phyloP scores from a whole-genome alignment of 148 eudicot species.

The Fagopyrum homotropicum region DNA sequence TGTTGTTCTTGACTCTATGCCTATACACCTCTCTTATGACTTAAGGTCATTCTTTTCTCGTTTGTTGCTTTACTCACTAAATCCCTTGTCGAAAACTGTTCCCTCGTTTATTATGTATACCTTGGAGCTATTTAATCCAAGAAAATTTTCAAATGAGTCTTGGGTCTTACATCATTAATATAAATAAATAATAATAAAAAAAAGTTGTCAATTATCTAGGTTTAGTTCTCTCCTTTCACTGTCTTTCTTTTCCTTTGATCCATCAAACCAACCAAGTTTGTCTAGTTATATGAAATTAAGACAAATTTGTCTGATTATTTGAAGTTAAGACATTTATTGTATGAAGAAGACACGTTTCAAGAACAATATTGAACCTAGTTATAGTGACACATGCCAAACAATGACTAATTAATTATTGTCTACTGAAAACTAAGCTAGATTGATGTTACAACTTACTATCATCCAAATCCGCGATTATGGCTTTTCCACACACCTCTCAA shows the following conservation, averaged over 20 bases:
- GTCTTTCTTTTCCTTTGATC: not conserved
- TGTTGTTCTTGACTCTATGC: too few relatives aligned
- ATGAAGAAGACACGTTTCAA: not conserved
- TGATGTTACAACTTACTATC: not conserved
- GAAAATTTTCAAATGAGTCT: not conserved
- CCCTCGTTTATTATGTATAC: too few relatives aligned
- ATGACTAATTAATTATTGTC: not conserved
- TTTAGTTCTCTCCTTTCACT: not conserved
- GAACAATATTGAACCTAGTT: slow-evolving; percentile 2
- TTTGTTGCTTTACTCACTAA: too few relatives aligned
- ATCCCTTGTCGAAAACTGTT: too few relatives aligned
- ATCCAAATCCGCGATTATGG: not conserved
- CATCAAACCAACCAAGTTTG: not conserved
- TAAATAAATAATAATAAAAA: not conserved
- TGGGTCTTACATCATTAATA: too few relatives aligned
- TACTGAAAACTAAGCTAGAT: not conserved
- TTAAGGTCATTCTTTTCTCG: too few relatives aligned
- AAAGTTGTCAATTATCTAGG: not conserved
- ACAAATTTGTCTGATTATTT: slow-evolving; percentile 1
- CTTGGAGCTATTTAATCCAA: not conserved
- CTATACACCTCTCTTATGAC: too few relatives aligned
- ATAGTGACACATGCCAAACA: slow-evolving; percentile 13
- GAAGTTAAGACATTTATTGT: not conserved
- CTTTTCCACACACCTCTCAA: not conserved
- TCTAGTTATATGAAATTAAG: not conserved